phyloP scores from a whole-genome alignment of 1,139 yeast species.

The Wickerhamiella infanticola region DNA sequence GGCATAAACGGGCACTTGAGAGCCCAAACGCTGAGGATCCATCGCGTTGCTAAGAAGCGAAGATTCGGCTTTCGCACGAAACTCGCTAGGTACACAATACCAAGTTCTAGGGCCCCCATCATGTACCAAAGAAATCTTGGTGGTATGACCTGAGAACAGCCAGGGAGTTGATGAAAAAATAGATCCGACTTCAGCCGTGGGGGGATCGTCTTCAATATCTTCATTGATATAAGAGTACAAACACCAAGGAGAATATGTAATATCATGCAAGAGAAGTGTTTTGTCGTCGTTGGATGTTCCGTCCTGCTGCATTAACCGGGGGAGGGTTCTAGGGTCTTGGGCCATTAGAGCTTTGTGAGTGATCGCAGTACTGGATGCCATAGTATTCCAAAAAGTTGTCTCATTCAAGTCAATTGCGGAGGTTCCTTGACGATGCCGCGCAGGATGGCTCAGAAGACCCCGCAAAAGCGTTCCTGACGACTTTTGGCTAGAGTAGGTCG shows the following conservation, averaged over 20 bases:
- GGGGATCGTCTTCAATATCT: slow-evolving; percentile 3
- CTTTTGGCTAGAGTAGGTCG: too few species aligned
- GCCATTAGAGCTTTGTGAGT: too few species aligned
- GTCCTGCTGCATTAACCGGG: too few species aligned
- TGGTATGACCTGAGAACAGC: not conserved
- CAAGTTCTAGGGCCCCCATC: slow-evolving; percentile 5
- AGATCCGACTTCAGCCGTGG: slow-evolving; percentile 3
- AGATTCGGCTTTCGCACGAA: slow-evolving; percentile 42
- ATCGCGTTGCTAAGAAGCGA: not conserved
- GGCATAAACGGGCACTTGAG: slow-evolving; percentile 34
- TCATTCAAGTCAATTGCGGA: too few species aligned
- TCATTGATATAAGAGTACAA: slow-evolving; percentile 3
- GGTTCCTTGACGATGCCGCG: too few species aligned
- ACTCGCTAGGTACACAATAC: slow-evolving; percentile 28
- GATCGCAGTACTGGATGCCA: too few species aligned
- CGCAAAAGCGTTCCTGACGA: too few species aligned
- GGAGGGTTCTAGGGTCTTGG: too few species aligned
- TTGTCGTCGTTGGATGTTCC: slow-evolving; percentile 3
- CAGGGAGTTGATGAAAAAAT: slow-evolving; percentile 1
- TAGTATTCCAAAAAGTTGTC: too few species aligned
- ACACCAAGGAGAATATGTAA: slow-evolving; percentile 2
- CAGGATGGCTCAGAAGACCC: too few species aligned
- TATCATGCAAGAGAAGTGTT: not conserved
- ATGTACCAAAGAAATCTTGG: not conserved
- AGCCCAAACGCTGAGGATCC: slow-evolving; percentile 25